Percentiles rank a stretch among this genome's conserved stretches.
These are phyloP conservation scores for Fusarium virguliforme DNA, from an alignment of 2,329 filamentous ascomycete species.

Conservation along the genomic window DNA sequence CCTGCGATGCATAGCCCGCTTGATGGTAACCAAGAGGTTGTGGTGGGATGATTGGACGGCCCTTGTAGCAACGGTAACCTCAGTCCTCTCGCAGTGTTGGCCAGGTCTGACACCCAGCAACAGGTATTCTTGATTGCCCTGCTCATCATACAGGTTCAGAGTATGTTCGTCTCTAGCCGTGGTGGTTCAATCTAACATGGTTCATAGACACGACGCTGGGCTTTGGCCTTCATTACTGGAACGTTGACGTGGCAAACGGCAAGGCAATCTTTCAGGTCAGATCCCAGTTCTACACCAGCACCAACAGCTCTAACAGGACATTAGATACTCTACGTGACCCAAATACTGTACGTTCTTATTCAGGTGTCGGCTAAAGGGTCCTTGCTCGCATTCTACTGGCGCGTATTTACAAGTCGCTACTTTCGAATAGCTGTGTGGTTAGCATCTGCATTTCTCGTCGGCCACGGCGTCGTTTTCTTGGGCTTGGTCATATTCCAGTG, in stretches of 20 bases:
- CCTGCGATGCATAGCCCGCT: background rate
- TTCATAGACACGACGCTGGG: background rate
- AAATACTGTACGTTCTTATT: background rate
- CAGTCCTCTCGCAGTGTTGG: background rate
- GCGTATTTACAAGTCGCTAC: background rate
- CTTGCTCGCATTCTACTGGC: background rate
- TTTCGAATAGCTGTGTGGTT: constrained; percentile 4
- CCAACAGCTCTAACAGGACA: background rate
- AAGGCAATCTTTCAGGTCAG: background rate
- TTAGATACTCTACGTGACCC: constrained; percentile 3
- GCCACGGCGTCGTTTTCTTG: background rate
- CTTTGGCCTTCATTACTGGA: constrained; percentile 5
- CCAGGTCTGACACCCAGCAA: background rate
- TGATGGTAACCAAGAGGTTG: background rate
- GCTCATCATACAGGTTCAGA: background rate
- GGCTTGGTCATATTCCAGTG: constrained; percentile 9
- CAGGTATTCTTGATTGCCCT: background rate
- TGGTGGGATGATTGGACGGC: constrained; percentile 12
- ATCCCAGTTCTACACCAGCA: background rate
- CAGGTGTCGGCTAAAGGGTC: constrained; percentile 10
- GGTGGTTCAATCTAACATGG: background rate
- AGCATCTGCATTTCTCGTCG: background rate
- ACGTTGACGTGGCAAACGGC: background rate
- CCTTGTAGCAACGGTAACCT: constrained; percentile 1
- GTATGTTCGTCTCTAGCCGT: background rate